A percentile compares a stretch with the other conserved stretches of the same genome.
Evolutionary conservation across 208 protist species (phyloP).

Genomic region (Crithidia bombi): DNA sequence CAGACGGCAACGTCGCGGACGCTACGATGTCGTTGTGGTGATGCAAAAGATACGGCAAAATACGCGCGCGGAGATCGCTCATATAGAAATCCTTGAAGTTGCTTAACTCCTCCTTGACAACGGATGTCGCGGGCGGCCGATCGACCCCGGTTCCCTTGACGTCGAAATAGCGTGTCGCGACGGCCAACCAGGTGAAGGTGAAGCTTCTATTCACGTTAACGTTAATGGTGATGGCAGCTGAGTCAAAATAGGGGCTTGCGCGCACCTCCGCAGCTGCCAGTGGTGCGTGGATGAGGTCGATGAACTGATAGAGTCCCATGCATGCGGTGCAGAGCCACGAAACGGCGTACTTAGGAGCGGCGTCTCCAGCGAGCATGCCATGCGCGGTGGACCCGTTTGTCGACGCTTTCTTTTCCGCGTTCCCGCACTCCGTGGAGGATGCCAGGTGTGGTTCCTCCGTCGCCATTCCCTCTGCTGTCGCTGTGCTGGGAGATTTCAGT

Average conservation of each 20-base stretch:
- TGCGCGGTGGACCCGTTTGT: constrained; percentile 16
- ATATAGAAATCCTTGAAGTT: constrained; percentile 93
- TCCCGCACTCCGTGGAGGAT: not conserved
- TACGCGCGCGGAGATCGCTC: constrained; percentile 76
- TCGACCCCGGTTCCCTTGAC: constrained; percentile 33
- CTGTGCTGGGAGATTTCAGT: not conserved
- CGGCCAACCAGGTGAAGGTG: constrained; percentile 85
- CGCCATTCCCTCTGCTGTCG: not conserved
- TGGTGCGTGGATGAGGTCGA: constrained; percentile 78
- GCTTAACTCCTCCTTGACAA: constrained; percentile 77
- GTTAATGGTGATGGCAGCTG: constrained; percentile 73
- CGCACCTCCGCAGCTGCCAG: constrained; percentile 68
- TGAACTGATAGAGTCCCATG: constrained; percentile 87
- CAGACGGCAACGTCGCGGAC: constrained; percentile 19
- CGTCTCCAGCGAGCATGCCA: constrained; percentile 41
- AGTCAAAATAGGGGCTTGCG: constrained; percentile 68
- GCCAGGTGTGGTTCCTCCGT: not conserved
- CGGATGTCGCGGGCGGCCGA: constrained; percentile 37
- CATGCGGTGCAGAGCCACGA: constrained; percentile 78
- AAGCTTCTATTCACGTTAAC: constrained; percentile 84
- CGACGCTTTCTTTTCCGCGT: not conserved
- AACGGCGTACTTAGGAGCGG: constrained; percentile 35
- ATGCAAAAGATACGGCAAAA: constrained; percentile 66
- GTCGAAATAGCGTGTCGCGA: constrained; percentile 75
- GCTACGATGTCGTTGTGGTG: constrained; percentile 38